These are phyloP conservation scores for Pichia kudriavzevii DNA, from an alignment of 1,139 yeast genomes.

Conservation along the genomic window DNA sequence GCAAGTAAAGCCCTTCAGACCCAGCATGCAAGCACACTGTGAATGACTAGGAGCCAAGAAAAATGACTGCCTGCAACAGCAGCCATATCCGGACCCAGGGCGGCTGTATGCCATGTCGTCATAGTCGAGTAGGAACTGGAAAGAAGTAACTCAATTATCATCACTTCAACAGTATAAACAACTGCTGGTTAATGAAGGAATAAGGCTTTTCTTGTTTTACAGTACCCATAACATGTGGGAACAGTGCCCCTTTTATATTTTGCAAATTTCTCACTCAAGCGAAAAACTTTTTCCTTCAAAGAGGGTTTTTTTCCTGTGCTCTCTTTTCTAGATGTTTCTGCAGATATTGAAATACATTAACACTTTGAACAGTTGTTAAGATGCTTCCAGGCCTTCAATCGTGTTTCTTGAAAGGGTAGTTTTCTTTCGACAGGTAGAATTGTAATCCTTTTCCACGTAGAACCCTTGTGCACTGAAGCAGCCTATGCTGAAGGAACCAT, in stretches of 20 bases:
- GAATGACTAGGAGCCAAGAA: constrained; percentile 23
- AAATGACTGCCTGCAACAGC: constrained; percentile 25
- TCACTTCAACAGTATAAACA: constrained; percentile 35
- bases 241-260: constrained; percentile 5
- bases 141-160: constrained; percentile 56
- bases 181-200: constrained; percentile 13
- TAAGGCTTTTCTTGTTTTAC: too few species aligned
- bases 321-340: too few species aligned
- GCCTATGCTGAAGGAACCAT: too few species aligned
- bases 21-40: neutral
- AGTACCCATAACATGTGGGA: constrained; percentile 1
- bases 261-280: neutral
- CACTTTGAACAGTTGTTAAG: too few species aligned
- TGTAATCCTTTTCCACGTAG: too few species aligned
- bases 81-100: constrained; percentile 26
- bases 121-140: constrained; percentile 81
- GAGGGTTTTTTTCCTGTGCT: constrained; percentile 6
- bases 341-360: too few species aligned
- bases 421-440: too few species aligned
- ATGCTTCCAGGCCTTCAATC: too few species aligned
- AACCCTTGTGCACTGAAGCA: too few species aligned
- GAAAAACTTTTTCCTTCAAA: neutral
- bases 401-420: too few species aligned
- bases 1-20: constrained; percentile 61
- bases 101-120: constrained; percentile 75